Evolutionary conservation across 768 basidiomycete genomes (phyloP), one percentile per base, ranked within the genome.

Genomic region (Rhizopogon sp.): DNA sequence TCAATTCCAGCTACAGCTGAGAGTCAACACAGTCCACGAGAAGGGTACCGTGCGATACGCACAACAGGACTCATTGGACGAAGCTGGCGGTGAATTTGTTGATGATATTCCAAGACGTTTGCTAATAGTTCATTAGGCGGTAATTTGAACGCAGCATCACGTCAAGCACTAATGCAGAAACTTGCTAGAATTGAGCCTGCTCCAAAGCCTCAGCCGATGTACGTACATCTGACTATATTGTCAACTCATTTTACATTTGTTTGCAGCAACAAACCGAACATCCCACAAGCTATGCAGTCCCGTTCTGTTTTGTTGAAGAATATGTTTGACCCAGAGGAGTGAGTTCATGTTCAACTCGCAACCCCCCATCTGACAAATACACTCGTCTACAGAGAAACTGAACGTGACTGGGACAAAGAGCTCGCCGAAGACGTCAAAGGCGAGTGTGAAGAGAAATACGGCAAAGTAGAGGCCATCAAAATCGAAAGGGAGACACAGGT

Each of bases 151-250:
- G 91, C 91, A 79, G 91, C 90, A 67, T 93, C 93, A 69, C 91
- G 97, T 76, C 94, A 97, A 80, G 92, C 93, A 72, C 92, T 99
- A 78, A 99, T 99, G 97, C 93, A 95, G 77, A 99, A 98, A 85
- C 91, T 99, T 82, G 94, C 97, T 72, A 93, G 97, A 79, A 90
- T 85, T 74, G 90, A 92, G 65, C 77, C 81, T 43, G 71, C 84
- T 49, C 72, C 81, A 49, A 77, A 75, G 64, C 78, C 81, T 60
- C 77, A 83, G 64, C 80, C 84, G 25, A 69, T 81, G 90, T 92
- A 72, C 60, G 84, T 69, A 43, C 37, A 39, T 41, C 43, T 22
- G 22, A 10, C 25, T 50, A 4, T 43, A 39, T 40, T n/a, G 44
- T 56, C 68, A 17, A 68, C 63, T 56, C 10, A 58, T 35, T 41